Evolutionary conservation across 2,329 filamentous ascomycete species (phyloP).

Genomic region (Dactylellina leptospora): DNA sequence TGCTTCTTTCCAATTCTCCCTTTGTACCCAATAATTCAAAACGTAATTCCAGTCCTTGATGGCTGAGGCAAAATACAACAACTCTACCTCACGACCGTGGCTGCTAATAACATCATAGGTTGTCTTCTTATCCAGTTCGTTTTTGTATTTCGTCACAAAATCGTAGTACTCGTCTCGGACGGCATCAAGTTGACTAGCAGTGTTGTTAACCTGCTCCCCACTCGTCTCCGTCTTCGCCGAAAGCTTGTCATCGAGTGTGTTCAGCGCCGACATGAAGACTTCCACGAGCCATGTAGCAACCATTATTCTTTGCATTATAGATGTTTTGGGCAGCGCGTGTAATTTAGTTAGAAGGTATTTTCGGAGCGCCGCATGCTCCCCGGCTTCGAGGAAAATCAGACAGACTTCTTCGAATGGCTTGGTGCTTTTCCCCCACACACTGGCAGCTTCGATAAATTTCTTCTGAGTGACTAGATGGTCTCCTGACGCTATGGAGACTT

Average conservation of each 20-base stretch:
- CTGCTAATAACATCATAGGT: slow-evolving; percentile 96
- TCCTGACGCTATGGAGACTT: slow-evolving; percentile 88
- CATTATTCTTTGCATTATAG: slow-evolving; percentile 93
- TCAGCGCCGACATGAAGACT: slow-evolving; percentile 96
- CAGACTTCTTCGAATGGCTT: slow-evolving; percentile 98
- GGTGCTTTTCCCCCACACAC: slow-evolving; percentile 91
- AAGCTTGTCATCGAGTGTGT: slow-evolving; percentile 91
- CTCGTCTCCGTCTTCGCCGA: slow-evolving; percentile 72
- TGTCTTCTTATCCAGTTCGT: slow-evolving; percentile 87
- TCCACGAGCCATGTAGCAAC: slow-evolving; percentile 94
- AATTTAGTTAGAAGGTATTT: slow-evolving; percentile 90
- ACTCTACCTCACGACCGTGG: slow-evolving; percentile 90
- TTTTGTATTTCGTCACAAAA: slow-evolving; percentile 84
- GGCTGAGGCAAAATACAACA: slow-evolving; percentile 87
- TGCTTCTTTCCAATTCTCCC: slow-evolving; percentile 89
- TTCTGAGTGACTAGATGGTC: slow-evolving; percentile 85
- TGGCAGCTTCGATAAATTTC: slow-evolving; percentile 83
- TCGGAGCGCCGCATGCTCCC: slow-evolving; percentile 86
- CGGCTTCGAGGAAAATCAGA: slow-evolving; percentile 85
- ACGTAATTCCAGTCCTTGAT: slow-evolving; percentile 95
- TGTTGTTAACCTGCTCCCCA: slow-evolving; percentile 50
- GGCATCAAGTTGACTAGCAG: slow-evolving; percentile 47
- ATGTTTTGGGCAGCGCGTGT: slow-evolving; percentile 79
- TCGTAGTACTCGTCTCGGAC: slow-evolving; percentile 80
- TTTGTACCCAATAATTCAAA: slow-evolving; percentile 94